Conservation (phyloP, 768 basidiomycete species). For the Lentinula boryana region DNA sequence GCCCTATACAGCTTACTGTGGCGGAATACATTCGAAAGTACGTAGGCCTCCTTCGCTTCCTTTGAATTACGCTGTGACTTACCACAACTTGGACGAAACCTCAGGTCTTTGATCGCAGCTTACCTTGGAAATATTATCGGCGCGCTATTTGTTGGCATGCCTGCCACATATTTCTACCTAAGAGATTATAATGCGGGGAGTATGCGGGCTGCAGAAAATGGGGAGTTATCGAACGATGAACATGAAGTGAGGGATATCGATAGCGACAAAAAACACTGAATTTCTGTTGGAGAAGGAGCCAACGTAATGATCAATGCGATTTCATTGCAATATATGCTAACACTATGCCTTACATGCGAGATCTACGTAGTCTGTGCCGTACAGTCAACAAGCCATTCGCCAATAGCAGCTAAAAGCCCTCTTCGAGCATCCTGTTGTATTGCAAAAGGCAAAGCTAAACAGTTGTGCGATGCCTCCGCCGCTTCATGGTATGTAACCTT, state of each 20-base stretch:
- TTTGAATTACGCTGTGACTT: not conserved
- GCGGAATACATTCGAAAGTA: slow-evolving; percentile 64
- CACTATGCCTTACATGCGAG: not conserved
- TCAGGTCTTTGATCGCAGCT: slow-evolving; percentile 57
- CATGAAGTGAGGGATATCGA: not conserved
- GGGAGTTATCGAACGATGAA: slow-evolving; percentile 11
- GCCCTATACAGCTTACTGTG: slow-evolving; percentile 34
- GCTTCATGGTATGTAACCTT: not conserved
- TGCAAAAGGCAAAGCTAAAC: not conserved
- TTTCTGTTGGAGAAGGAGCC: not conserved
- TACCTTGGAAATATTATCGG: slow-evolving; percentile 66
- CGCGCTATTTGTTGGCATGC: slow-evolving; percentile 56
- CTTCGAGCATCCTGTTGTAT: not conserved
- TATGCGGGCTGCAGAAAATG: slow-evolving; percentile 34
- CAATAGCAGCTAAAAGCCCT: not conserved
- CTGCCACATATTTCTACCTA: slow-evolving; percentile 61
- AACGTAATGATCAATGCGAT: not conserved
- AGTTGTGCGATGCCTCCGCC: not conserved
- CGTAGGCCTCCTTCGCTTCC: not conserved
- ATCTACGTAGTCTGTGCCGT: not conserved
- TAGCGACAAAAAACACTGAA: not conserved
- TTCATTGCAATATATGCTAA: not conserved
- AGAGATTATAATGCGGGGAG: slow-evolving; percentile 38
- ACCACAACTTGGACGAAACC: not conserved
- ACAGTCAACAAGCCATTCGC: not conserved